Evolutionary conservation across 2,329 filamentous ascomycete genomes (phyloP).

Genomic region (Fonsecaea erecta): DNA sequence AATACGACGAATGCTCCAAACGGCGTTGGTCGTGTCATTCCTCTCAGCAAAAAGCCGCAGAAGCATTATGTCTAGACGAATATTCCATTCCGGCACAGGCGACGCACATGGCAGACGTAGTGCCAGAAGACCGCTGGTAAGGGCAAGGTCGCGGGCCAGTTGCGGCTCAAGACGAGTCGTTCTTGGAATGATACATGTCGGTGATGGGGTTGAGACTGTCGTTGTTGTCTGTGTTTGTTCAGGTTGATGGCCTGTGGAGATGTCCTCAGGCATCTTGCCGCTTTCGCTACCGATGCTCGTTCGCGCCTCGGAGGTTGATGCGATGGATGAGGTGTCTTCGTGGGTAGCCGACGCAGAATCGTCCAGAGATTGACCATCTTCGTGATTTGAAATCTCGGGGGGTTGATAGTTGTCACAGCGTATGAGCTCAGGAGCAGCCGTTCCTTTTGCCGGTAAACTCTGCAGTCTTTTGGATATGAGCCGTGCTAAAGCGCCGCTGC

Average conservation of each 20-base stretch:
- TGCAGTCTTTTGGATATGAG: slow-evolving; percentile 9
- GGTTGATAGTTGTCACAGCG: not conserved
- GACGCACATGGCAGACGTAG: slow-evolving; percentile 31
- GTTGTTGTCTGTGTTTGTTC: not conserved
- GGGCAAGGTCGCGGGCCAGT: slow-evolving; percentile 27
- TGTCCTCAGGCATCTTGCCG: not conserved
- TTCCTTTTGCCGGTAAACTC: not conserved
- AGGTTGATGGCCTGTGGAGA: not conserved
- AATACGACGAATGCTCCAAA: slow-evolving; percentile 27
- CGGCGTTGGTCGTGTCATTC: slow-evolving; percentile 21
- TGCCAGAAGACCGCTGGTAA: slow-evolving; percentile 31
- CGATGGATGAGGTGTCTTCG: slow-evolving; percentile 6
- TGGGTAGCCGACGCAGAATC: not conserved
- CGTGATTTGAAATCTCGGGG: not conserved
- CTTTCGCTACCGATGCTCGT: slow-evolving; percentile 1
- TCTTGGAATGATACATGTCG: not conserved
- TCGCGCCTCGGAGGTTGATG: not conserved
- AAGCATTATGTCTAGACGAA: slow-evolving; percentile 31
- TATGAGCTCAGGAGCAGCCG: not conserved
- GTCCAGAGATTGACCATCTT: slow-evolving; percentile 2
- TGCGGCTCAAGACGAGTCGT: slow-evolving; percentile 26
- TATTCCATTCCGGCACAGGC: slow-evolving; percentile 31
- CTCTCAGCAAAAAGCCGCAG: slow-evolving; percentile 28
- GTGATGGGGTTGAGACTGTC: not conserved
- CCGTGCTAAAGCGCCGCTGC: slow-evolving; percentile 26